phyloP scores from a whole-genome alignment of 768 basidiomycete species.

The Zangia roseola region DNA sequence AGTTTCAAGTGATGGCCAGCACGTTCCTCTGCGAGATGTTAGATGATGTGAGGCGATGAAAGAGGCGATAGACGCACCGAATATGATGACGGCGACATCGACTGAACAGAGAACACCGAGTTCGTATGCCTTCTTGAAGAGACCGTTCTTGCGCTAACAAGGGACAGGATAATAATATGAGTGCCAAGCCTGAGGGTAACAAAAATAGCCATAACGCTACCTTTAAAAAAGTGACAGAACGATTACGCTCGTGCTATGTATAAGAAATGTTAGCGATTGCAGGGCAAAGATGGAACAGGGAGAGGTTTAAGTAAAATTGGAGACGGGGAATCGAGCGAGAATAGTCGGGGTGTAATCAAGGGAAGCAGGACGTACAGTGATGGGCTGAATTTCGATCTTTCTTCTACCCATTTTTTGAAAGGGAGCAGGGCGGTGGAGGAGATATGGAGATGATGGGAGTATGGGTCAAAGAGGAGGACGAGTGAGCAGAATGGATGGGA shows the following conservation, averaged over 20 bases:
- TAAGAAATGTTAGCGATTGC: conserved; percentile 36
- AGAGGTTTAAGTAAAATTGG: conserved; percentile 30
- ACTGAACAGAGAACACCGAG: conserved; percentile 89
- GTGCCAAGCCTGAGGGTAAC: conserved; percentile 36
- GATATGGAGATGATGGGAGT: conserved; percentile 22
- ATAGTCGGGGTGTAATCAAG: conserved; percentile 16
- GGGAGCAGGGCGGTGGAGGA: not conserved
- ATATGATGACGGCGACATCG: conserved; percentile 86
- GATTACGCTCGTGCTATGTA: conserved; percentile 86
- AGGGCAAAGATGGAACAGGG: conserved; percentile 32
- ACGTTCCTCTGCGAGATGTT: conserved; percentile 57
- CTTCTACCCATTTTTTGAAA: conserved; percentile 58
- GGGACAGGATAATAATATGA: conserved; percentile 32
- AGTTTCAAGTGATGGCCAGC: conserved; percentile 78
- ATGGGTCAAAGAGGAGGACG: conserved; percentile 14
- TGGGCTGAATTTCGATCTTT: conserved; percentile 83
- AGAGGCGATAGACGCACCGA: conserved; percentile 48
- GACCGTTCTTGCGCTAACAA: conserved; percentile 77
- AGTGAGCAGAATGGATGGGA: conserved; percentile 28
- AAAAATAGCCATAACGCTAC: conserved; percentile 69
- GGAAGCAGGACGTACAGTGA: conserved; percentile 53
- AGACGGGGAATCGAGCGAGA: conserved; percentile 20
- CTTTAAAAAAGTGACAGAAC: conserved; percentile 90
- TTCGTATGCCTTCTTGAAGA: conserved; percentile 91
- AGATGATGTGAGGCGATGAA: not conserved